These are phyloP conservation scores for Heterotrichella gracilis DNA, from an alignment of 352 stramenopile species.

Conservation along the genomic window DNA sequence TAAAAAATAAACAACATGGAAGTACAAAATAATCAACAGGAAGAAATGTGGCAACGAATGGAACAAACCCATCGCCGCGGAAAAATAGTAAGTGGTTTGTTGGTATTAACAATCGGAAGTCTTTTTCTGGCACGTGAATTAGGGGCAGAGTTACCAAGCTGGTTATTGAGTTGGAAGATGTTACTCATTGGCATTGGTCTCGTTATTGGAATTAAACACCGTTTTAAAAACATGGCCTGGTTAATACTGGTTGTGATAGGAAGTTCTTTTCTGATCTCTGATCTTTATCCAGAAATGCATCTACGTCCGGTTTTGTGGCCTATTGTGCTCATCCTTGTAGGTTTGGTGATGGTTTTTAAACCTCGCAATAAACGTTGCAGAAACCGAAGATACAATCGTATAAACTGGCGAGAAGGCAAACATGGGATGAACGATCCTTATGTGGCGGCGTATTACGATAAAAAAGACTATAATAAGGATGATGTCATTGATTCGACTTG, in stretches of 20 bases:
- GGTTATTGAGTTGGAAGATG: neutral
- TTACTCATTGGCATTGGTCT: neutral
- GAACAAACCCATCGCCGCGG: neutral
- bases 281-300: neutral
- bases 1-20: neutral
- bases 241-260: neutral
- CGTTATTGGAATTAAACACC: neutral
- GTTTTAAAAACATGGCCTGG: neutral
- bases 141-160: neutral
- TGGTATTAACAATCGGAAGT: neutral
- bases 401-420: neutral
- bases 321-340: neutral
- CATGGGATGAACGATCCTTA: neutral
- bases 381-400: neutral
- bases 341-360: slow-evolving; percentile 4
- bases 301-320: neutral
- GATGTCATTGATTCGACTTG: neutral
- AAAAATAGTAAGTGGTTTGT: neutral
- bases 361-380: neutral
- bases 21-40: neutral
- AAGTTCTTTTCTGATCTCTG: neutral
- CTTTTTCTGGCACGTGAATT: neutral
- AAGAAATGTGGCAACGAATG: neutral
- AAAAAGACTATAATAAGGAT: too few species aligned
- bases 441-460: too few species aligned